Evolutionary conservation across 192 early-diverging fungal species (phyloP).

Genomic region (Phlyctochytrium arcticum): DNA sequence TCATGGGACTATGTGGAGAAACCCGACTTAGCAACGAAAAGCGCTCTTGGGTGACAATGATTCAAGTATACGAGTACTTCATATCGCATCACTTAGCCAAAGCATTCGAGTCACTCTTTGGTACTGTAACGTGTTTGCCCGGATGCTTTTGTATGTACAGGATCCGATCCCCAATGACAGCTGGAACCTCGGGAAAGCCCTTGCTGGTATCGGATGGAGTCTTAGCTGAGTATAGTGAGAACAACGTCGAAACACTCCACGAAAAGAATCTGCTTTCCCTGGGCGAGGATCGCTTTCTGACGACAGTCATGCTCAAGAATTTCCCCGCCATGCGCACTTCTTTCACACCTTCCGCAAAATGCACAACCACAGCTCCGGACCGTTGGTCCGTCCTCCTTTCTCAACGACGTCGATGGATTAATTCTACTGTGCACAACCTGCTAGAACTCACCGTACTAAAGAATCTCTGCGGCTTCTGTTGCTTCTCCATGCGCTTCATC

Average conservation of each 20-base stretch:
- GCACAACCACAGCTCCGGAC: conserved; percentile 83
- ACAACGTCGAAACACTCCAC: conserved; percentile 84
- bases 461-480: conserved; percentile 86
- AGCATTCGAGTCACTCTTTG: conserved; percentile 50
- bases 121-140: conserved; percentile 49
- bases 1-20: conserved; percentile 90
- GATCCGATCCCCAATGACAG: conserved; percentile 47
- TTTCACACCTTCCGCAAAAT: conserved; percentile 81
- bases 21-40: conserved; percentile 85
- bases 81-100: conserved; percentile 41
- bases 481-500: conserved; percentile 91
- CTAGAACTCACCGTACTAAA: conserved; percentile 74
- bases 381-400: conserved; percentile 81
- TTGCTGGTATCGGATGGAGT: conserved; percentile 70
- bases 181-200: conserved; percentile 38
- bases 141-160: conserved; percentile 98
- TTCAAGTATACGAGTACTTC: conserved; percentile 85
- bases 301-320: conserved; percentile 89
- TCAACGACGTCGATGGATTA: conserved; percentile 92
- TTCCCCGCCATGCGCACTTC: conserved; percentile 86
- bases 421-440: conserved; percentile 90
- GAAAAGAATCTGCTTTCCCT: conserved; percentile 87
- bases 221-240: conserved; percentile 74
- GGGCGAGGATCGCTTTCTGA: conserved; percentile 90
- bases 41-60: conserved; percentile 87